A percentile compares a stretch with the other conserved stretches of the same genome.
Evolutionary conservation across 1,284 basidiomycete species (phyloP).

Genomic region (Neolentinus lepideus): DNA sequence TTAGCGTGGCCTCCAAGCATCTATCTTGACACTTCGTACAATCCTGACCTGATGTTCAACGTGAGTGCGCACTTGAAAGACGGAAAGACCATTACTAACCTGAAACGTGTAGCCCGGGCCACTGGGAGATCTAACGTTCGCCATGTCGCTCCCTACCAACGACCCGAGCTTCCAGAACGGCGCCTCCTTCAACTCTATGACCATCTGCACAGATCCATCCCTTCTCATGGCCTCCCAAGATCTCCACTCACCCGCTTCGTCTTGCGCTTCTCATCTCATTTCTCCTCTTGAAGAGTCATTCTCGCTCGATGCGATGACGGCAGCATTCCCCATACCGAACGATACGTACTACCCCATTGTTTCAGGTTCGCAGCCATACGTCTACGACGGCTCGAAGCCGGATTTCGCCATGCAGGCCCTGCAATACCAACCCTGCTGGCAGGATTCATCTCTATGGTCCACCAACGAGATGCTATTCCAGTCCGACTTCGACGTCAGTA

Average conservation of each 20-base stretch:
- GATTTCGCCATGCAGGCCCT: conserved; percentile 16
- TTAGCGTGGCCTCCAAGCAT: background rate
- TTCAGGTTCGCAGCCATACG: conserved; percentile 12
- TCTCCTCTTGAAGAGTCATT: background rate
- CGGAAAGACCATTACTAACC: background rate
- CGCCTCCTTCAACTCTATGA: background rate
- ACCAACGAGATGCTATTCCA: conserved; percentile 27
- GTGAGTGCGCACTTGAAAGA: background rate
- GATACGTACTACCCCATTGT: conserved; percentile 11
- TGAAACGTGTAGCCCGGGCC: background rate
- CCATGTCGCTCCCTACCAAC: background rate
- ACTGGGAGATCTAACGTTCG: background rate
- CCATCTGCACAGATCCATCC: background rate
- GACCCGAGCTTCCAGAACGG: background rate
- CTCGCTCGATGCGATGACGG: background rate
- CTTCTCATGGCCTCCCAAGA: background rate
- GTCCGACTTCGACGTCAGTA: conserved; percentile 39
- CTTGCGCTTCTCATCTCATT: background rate
- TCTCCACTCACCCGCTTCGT: background rate
- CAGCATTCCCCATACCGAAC: conserved; percentile 10
- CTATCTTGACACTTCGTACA: background rate
- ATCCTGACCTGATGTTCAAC: background rate
- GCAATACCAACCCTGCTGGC: conserved; percentile 29
- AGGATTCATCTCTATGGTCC: conserved; percentile 20
- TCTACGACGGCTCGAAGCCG: conserved; percentile 10